These are phyloP conservation scores for Trametes hirsuta DNA, from an alignment of 1,284 basidiomycete species.

Conservation along the genomic window DNA sequence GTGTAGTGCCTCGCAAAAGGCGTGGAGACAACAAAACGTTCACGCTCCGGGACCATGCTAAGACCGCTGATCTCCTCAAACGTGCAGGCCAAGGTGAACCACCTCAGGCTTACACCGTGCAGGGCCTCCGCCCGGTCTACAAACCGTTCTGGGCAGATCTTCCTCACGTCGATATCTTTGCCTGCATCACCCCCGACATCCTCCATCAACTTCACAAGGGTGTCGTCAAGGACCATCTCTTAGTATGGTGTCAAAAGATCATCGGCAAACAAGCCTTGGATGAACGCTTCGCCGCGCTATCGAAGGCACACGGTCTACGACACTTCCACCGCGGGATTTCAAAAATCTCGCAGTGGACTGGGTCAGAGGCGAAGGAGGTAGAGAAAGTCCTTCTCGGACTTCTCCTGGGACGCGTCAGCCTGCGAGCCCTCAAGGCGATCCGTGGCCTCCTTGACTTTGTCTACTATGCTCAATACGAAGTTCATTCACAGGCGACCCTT, in stretches of 20 bases:
- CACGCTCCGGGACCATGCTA: neutral
- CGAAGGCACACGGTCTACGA: conserved; percentile 21
- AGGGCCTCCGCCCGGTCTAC: conserved; percentile 8
- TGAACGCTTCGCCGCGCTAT: conserved; percentile 23
- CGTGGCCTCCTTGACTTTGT: conserved; percentile 26
- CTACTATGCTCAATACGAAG: conserved; percentile 28
- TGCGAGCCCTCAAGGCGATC: conserved; percentile 14
- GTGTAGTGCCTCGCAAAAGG: conserved; percentile 1
- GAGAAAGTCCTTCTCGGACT: conserved; percentile 30
- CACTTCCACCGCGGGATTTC: conserved; percentile 34
- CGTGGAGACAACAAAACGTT: neutral
- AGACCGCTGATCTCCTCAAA: neutral
- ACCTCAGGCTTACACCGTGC: neutral
- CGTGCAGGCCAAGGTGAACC: neutral
- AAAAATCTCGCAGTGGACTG: conserved; percentile 30
- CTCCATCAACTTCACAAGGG: conserved; percentile 33
- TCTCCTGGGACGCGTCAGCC: conserved; percentile 22
- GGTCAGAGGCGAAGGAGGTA: conserved; percentile 31
- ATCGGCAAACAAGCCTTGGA: conserved; percentile 30
- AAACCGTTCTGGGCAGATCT: conserved; percentile 27
- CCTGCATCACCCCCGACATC: conserved; percentile 27
- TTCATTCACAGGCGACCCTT: conserved; percentile 27
- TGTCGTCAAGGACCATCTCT: conserved; percentile 35
- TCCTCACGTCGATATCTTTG: conserved; percentile 27
- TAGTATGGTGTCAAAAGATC: conserved; percentile 28